Percentiles rank a stretch among this genome's conserved stretches.
These are phyloP conservation scores for Fusarium musae DNA, from an alignment of 2,329 filamentous ascomycete genomes.

Conservation along the genomic window DNA sequence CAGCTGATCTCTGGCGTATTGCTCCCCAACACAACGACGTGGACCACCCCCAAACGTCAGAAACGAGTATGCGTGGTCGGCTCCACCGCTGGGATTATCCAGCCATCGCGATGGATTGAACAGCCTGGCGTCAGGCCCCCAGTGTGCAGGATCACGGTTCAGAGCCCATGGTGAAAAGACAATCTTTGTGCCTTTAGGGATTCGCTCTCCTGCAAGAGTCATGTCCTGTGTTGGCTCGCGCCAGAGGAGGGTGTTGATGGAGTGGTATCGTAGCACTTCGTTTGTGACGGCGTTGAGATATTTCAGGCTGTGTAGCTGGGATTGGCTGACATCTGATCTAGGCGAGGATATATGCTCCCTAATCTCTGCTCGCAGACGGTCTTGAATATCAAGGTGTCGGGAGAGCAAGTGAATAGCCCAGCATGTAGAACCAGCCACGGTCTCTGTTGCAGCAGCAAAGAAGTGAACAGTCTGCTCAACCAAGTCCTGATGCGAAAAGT, in stretches of 20 bases:
- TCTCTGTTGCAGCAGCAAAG: not conserved
- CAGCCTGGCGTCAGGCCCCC: fast-evolving
- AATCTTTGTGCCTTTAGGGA: not conserved
- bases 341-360: not conserved
- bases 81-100: not conserved
- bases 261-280: fast-evolving
- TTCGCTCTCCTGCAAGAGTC: not conserved
- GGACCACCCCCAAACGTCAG: not conserved
- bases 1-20: not conserved
- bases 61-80: not conserved
- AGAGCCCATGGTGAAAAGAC: not conserved
- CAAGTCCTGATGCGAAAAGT: not conserved
- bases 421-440: not conserved
- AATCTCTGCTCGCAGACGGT: not conserved
- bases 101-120: not conserved
- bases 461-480: not conserved
- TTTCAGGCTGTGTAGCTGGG: not conserved
- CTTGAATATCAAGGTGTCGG: not conserved
- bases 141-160: not conserved
- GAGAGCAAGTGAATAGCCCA: not conserved
- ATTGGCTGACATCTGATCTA: not conserved
- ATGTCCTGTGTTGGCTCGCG: not conserved
- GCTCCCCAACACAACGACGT: not conserved
- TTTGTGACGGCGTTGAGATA: not conserved
- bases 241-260: not conserved